Percentiles rank a stretch among this genome's conserved stretches.
Conservation (phyloP, 805 yeast genomes). For the Nakazawaea wickerhamii region DNA sequence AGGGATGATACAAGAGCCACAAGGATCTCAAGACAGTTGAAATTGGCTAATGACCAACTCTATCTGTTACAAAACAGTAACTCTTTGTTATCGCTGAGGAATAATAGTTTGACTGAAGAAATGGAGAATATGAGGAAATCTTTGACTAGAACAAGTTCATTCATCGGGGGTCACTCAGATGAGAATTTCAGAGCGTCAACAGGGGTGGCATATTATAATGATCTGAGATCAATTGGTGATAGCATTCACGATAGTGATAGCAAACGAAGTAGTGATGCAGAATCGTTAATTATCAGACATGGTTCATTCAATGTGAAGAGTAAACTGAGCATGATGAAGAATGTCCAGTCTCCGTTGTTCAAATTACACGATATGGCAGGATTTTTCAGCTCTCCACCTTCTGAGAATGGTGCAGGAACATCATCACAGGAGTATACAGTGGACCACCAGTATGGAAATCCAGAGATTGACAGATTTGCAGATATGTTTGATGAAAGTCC, state of each 20-base stretch:
- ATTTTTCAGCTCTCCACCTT: not conserved
- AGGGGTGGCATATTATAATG: not conserved
- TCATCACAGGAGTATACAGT: too few species aligned
- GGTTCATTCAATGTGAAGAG: constrained; percentile 1
- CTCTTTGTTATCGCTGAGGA: not conserved
- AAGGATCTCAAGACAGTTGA: constrained; percentile 16
- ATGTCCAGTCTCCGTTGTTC: constrained; percentile 6
- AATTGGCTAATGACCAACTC: constrained; percentile 2
- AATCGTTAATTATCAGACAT: constrained; percentile 9
- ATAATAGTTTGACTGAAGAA: not conserved
- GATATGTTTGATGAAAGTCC: not conserved
- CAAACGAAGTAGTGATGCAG: not conserved
- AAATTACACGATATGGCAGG: not conserved
- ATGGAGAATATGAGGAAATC: not conserved
- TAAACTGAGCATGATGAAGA: not conserved
- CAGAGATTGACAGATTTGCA: not conserved
- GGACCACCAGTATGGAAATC: not conserved
- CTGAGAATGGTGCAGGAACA: too few species aligned
- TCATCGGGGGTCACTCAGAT: too few species aligned
- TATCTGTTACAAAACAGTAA: constrained; percentile 2
- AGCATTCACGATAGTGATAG: not conserved
- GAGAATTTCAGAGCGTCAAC: too few species aligned
- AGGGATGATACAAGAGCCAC: constrained; percentile 17
- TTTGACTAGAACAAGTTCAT: not conserved
- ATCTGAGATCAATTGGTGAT: not conserved